phyloP scores from a whole-genome alignment of 495 filamentous ascomycete species.

The Penicillium longicatenatum region DNA sequence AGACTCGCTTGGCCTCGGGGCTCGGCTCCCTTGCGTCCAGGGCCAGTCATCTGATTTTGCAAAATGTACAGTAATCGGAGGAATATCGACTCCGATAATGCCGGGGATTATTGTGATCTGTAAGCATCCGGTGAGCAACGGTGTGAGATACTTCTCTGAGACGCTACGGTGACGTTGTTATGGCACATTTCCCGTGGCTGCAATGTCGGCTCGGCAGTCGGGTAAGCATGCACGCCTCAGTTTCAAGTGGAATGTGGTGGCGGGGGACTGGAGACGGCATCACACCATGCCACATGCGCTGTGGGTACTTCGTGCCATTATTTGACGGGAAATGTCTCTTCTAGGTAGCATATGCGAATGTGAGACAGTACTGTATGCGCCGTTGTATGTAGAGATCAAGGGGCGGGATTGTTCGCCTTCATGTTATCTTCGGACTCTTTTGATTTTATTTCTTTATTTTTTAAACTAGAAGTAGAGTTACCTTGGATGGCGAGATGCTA shows the following conservation, averaged over 20 bases:
- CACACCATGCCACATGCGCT: not conserved
- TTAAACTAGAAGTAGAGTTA: not conserved
- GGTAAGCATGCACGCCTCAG: constrained; percentile 24
- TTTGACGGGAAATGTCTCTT: not conserved
- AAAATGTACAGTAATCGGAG: no score
- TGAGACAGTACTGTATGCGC: not conserved
- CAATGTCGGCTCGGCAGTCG: constrained; percentile 24
- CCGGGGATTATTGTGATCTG: not conserved
- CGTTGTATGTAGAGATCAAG: not conserved
- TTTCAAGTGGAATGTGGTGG: constrained; percentile 10
- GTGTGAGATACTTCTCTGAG: not conserved
- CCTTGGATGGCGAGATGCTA: not conserved
- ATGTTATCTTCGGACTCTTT: not conserved
- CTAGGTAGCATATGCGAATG: not conserved
- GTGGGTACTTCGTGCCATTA: not conserved
- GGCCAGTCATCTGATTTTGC: constrained; percentile 11
- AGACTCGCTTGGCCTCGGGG: constrained; percentile 5
- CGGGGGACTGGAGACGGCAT: not conserved
- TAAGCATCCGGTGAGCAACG: not conserved
- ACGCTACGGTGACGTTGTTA: not conserved
- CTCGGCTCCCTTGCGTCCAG: constrained; percentile 3
- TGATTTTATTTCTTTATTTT: not conserved
- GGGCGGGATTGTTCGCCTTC: not conserved
- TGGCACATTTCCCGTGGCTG: not conserved
- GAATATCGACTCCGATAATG: no score